A percentile compares a stretch with the other conserved stretches of the same genome.
These are phyloP conservation scores for Lasiodiplodia hormozganensis DNA, from an alignment of 2,329 filamentous ascomycete genomes.

Conservation along the genomic window DNA sequence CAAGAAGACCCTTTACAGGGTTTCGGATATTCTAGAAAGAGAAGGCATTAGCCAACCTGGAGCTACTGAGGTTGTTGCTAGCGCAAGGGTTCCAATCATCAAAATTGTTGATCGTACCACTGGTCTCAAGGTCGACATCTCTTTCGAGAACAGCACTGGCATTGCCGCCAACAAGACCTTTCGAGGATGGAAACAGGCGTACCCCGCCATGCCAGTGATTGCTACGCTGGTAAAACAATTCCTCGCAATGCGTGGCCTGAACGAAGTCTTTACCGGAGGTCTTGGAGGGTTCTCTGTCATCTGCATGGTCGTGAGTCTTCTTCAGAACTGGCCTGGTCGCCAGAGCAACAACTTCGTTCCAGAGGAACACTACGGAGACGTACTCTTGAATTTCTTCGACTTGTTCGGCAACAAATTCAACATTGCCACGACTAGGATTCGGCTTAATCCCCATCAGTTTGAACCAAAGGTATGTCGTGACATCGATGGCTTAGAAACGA, in stretches of 20 bases:
- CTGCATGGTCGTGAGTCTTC: conserved; percentile 87
- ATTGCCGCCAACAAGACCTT: conserved; percentile 83
- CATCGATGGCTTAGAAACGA: neutral
- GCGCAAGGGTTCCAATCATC: conserved; percentile 87
- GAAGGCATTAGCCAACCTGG: conserved; percentile 64
- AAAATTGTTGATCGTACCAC: conserved; percentile 86
- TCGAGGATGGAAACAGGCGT: conserved; percentile 76
- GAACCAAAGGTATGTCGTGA: conserved; percentile 72
- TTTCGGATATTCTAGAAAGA: conserved; percentile 65
- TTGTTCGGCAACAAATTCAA: conserved; percentile 87
- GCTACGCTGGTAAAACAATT: conserved; percentile 93
- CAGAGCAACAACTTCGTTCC: conserved; percentile 66
- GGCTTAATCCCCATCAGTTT: conserved; percentile 75
- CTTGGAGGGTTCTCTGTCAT: conserved; percentile 94
- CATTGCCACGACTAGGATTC: conserved; percentile 72
- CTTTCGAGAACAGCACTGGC: conserved; percentile 90
- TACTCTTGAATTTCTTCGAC: conserved; percentile 87
- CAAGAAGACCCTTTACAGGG: conserved; percentile 65
- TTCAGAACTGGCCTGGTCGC: conserved; percentile 78
- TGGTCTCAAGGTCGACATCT: conserved; percentile 86
- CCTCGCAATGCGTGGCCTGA: conserved; percentile 84
- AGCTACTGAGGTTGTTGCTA: conserved; percentile 71
- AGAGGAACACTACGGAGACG: conserved; percentile 75
- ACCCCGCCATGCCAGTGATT: conserved; percentile 83
- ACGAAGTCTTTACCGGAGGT: conserved; percentile 89